Percentiles rank a stretch among this genome's conserved stretches.
These are phyloP conservation scores for Phoenix roebelenii DNA, from an alignment of 176 grass and related monocot species.

Conservation along the genomic window DNA sequence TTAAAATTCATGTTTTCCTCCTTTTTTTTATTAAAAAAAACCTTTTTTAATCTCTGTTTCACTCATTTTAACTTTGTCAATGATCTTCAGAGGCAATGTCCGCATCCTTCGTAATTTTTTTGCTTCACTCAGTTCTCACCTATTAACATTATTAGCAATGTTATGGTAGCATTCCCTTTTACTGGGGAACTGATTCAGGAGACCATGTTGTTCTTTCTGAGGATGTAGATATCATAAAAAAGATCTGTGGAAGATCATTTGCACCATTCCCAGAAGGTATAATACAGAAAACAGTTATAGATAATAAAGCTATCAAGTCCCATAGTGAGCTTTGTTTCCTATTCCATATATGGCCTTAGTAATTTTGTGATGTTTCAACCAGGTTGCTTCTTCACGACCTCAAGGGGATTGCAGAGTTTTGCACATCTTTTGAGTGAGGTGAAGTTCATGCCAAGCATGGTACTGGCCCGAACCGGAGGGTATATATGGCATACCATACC, in stretches of 20 bases:
- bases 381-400: constrained; percentile 37
- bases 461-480: no score
- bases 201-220: constrained; percentile 23
- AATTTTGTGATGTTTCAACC: constrained; percentile 6
- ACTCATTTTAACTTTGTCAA: no score
- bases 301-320: no score
- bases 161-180: constrained; percentile 20
- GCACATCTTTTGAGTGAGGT: constrained; percentile 26
- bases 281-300: background rate
- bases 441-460: constrained; percentile 3
- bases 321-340: no score
- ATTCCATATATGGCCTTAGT: background rate
- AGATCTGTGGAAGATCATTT: constrained; percentile 33
- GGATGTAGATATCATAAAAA: constrained; percentile 25
- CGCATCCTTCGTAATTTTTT: no score
- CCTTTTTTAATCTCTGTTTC: no score
- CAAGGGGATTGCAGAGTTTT: constrained; percentile 32
- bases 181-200: constrained; percentile 27
- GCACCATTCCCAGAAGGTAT: constrained; percentile 34
- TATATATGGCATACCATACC: no score
- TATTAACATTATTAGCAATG: no score
- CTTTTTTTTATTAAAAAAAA: no score
- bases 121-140: no score
- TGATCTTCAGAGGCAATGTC: no score
- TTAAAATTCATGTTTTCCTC: no score